phyloP scores from a whole-genome alignment of 108 stramenopile genomes.

The Chaetoceros muelleri region DNA sequence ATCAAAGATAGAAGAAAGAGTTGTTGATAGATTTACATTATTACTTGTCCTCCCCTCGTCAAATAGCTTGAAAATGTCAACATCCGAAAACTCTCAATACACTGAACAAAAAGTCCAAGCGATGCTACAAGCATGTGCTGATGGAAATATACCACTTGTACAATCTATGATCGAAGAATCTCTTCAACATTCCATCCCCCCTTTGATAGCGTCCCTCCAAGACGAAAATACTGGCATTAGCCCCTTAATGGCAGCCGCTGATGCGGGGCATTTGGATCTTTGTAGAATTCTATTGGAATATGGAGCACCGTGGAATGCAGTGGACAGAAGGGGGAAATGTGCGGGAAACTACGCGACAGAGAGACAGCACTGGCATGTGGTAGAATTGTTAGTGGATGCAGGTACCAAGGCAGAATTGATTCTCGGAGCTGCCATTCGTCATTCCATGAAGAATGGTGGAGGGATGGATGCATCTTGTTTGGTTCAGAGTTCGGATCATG shows the following conservation, averaged over 20 bases:
- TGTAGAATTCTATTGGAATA: constrained; percentile 35
- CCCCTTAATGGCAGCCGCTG: constrained; percentile 68
- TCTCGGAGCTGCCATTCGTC: constrained; percentile 53
- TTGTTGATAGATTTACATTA: too few relatives aligned
- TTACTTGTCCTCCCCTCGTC: too few relatives aligned
- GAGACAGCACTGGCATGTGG: constrained; percentile 60
- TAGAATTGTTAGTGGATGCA: constrained; percentile 71
- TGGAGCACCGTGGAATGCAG: constrained; percentile 90
- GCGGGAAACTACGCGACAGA: constrained; percentile 86
- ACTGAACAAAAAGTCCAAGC: background rate
- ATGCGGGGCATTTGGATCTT: constrained; percentile 37
- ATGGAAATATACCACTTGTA: constrained; percentile 13
- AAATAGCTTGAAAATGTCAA: too few relatives aligned
- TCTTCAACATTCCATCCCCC: constrained; percentile 1
- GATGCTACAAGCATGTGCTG: constrained; percentile 32
- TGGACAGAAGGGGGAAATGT: constrained; percentile 69
- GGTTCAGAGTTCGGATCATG: background rate
- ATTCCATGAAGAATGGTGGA: constrained; percentile 10
- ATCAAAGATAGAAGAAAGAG: too few relatives aligned
- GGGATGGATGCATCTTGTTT: background rate
- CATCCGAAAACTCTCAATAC: too few relatives aligned
- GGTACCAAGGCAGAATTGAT: constrained; percentile 72
- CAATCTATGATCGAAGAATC: constrained; percentile 7
- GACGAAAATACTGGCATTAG: constrained; percentile 52
- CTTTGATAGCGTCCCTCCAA: constrained; percentile 47